Base-by-base conservation (phyloP, 2,329 filamentous ascomycete genomes). In the Stachybotrys echinatus region DNA sequence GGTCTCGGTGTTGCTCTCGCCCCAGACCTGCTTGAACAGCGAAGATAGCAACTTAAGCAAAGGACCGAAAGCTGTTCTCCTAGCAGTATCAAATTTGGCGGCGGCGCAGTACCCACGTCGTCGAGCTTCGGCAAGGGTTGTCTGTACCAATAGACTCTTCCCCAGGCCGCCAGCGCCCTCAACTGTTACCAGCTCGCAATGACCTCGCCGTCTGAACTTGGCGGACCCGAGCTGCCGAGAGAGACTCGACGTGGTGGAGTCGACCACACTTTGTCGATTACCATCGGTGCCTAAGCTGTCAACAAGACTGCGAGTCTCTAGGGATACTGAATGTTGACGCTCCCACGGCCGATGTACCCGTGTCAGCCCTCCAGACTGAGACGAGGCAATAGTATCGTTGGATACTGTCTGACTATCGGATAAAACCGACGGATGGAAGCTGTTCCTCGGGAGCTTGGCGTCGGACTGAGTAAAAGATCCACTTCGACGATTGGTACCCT, bases 21-120 rank as follows among this genome's bases (percentile, higher is more conserved):
- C 83, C 73, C 82, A 86, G 3, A 85, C 79, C 61, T 87, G 83
- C 58, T 81, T 81, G 65, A 86, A 85, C 17, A 87, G 68, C 19
- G 81, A 85, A 12, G 82, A 85, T 12, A 86, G 65, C n/a, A 86
- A 66, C 63, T 81, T 84, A 22, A 86, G 72, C 38, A 86, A 65
- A 4, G 83, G 83, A 1, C 81, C 82, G 61, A 84, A 86, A 4
- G 83, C 79, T 8, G 74, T 79, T 56, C 76, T 76, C 55, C 79
- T 73, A 1, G 81, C 77, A 1, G 77, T 79, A 58, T 87, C 83
- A 52, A 86, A 86, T 59, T 86, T 86, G 39, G 83, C 79, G 27
- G 80, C 84, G 6, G 82, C 80, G 58, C 81, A 85, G 59, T 85
- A 86, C 3, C 83, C 83, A 51, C 77, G 75, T 43, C 78, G 74